phyloP scores from a whole-genome alignment of 2,329 filamentous ascomycete genomes.

The Capronia americana region DNA sequence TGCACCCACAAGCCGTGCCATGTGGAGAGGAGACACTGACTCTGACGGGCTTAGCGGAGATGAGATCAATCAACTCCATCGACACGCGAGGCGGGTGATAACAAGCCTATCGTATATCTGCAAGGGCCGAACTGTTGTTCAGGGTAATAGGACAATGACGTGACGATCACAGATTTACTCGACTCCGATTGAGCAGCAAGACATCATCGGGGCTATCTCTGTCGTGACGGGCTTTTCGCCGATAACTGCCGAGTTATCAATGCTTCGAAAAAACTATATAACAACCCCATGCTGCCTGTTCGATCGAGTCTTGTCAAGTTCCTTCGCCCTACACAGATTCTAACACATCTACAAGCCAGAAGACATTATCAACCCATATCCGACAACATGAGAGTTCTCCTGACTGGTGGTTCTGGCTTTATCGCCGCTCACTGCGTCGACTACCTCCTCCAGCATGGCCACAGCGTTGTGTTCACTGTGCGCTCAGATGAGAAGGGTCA shows the following conservation, averaged over 20 bases:
- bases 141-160: neutral
- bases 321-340: neutral
- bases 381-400: slow-evolving; percentile 51
- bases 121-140: neutral
- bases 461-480: slow-evolving; percentile 69
- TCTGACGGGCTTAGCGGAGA: slow-evolving; percentile 27
- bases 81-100: neutral
- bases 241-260: slow-evolving; percentile 14
- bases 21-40: slow-evolving; percentile 7
- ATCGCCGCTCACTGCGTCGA: slow-evolving; percentile 71
- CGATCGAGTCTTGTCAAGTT: neutral
- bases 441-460: slow-evolving; percentile 60
- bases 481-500: slow-evolving; percentile 67
- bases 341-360: neutral
- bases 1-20: neutral
- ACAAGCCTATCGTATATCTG: neutral
- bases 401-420: slow-evolving; percentile 65
- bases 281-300: slow-evolving; percentile 12
- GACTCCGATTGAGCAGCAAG: neutral
- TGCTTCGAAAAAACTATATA: slow-evolving; percentile 5
- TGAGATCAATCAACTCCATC: slow-evolving; percentile 22
- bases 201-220: neutral
- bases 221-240: slow-evolving; percentile 17
- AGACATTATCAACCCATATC: slow-evolving; percentile 2
- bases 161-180: neutral